Evolutionary conservation across 257 asterid species (phyloP).

Genomic region (Nicotiana sylvestris): DNA sequence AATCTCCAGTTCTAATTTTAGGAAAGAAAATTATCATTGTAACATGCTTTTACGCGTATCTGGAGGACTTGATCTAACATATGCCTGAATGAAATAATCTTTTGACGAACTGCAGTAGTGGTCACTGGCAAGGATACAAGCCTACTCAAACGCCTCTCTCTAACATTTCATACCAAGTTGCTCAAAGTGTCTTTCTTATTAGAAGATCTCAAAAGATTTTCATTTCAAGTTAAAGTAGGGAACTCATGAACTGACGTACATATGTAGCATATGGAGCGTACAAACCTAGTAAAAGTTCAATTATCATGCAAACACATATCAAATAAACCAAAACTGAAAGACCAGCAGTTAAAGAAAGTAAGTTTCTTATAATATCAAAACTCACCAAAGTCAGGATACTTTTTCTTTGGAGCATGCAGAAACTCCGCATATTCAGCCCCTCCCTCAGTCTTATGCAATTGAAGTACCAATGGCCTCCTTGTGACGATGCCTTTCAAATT

Average conservation of each 20-base stretch:
- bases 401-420: slow-evolving; percentile 82
- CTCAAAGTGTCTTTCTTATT: not conserved
- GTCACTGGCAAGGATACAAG: not conserved
- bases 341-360: not conserved
- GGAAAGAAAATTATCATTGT: not conserved
- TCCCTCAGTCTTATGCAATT: slow-evolving; percentile 89
- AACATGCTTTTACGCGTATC: not conserved
- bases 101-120: not conserved
- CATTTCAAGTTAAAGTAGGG: not conserved
- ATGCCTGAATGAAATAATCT: not conserved
- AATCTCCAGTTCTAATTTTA: not conserved
- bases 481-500: slow-evolving; percentile 75
- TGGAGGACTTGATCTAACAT: not conserved
- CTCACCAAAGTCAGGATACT: slow-evolving; percentile 70
- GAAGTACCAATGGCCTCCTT: slow-evolving; percentile 96
- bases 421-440: slow-evolving; percentile 85
- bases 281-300: no score
- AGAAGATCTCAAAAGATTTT: not conserved
- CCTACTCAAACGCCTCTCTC: not conserved
- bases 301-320: not conserved
- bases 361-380: not conserved
- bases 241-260: not conserved
- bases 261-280: no score
- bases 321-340: not conserved
- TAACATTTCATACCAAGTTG: not conserved